Conservation (phyloP, 192 early-diverging fungal species). For the Globomyces pollinis-pini region DNA sequence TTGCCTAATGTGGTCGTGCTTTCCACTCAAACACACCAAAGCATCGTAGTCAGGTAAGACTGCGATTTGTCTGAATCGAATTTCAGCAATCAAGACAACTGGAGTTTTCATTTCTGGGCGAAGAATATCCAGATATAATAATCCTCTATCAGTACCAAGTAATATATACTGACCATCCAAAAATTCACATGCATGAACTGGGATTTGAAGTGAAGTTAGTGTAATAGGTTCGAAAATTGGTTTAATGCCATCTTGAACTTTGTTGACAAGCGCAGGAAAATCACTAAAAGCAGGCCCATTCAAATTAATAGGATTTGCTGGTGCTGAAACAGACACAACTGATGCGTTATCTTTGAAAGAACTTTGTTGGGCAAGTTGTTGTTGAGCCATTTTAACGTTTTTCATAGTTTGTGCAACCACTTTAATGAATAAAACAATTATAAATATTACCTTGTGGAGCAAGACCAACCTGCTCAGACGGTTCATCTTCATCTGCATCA, state of each 20-base stretch:
- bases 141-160: constrained; percentile 43
- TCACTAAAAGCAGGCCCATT: background rate
- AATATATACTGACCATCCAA: constrained; percentile 47
- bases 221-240: constrained; percentile 5
- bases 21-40: constrained; percentile 50
- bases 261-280: constrained; percentile 6
- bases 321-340: too few relatives aligned
- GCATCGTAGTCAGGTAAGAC: constrained; percentile 49
- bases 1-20: constrained; percentile 53
- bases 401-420: constrained; percentile 34
- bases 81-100: constrained; percentile 42
- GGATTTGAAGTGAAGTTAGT: constrained; percentile 26
- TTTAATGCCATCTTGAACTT: background rate
- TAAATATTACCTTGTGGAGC: too few relatives aligned
- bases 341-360: background rate
- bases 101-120: constrained; percentile 26
- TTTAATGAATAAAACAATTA: too few relatives aligned
- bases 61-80: constrained; percentile 50
- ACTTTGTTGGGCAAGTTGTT: constrained; percentile 1
- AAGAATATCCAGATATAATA: constrained; percentile 45
- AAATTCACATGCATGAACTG: constrained; percentile 40
- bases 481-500: constrained; percentile 43
- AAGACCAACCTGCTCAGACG: constrained; percentile 23
- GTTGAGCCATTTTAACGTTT: constrained; percentile 24
- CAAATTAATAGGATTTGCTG: background rate